A percentile compares a stretch with the other conserved stretches of the same genome.
phyloP scores from a whole-genome alignment of 176 grass and related monocot genomes.

The Dendrocalamus sinicus region DNA sequence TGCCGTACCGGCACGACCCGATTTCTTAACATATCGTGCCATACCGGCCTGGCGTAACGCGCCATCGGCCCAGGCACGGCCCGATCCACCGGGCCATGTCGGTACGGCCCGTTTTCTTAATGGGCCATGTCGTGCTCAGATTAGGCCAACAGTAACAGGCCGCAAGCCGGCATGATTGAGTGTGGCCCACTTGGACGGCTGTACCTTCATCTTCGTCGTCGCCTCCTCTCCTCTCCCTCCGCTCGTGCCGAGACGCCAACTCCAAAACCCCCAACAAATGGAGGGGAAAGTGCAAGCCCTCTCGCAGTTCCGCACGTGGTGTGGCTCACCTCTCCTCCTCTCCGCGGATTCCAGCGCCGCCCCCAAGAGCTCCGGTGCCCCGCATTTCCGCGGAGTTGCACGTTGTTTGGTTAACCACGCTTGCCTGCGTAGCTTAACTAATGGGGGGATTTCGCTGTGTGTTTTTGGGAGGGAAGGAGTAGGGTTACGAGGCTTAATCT shows the following conservation, averaged over 20 bases:
- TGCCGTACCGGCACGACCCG: no score
- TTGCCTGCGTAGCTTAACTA: background rate
- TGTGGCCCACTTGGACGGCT: no score
- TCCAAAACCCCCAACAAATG: constrained; percentile 48
- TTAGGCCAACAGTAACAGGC: no score
- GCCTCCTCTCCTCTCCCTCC: constrained; percentile 19
- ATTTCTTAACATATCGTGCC: no score
- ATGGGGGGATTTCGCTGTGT: background rate
- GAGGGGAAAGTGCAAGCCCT: constrained; percentile 40
- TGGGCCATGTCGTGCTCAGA: no score
- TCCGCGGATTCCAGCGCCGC: background rate
- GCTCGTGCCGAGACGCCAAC: background rate
- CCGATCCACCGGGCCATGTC: no score
- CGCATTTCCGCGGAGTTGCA: background rate
- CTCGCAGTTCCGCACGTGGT: constrained; percentile 36
- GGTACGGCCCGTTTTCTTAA: no score
- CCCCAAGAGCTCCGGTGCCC: constrained; percentile 4
- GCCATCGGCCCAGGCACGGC: no score
- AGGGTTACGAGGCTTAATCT: constrained; percentile 5
- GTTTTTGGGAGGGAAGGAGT: constrained; percentile 35
- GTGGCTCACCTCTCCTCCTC: background rate
- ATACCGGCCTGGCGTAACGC: no score
- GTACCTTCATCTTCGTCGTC: background rate
- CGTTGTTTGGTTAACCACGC: background rate
- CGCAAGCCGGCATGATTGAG: no score